A percentile compares a stretch with the other conserved stretches of the same genome.
These are phyloP conservation scores for Coprinopsis strossmayeri DNA, from an alignment of 768 basidiomycete genomes.

Conservation along the genomic window DNA sequence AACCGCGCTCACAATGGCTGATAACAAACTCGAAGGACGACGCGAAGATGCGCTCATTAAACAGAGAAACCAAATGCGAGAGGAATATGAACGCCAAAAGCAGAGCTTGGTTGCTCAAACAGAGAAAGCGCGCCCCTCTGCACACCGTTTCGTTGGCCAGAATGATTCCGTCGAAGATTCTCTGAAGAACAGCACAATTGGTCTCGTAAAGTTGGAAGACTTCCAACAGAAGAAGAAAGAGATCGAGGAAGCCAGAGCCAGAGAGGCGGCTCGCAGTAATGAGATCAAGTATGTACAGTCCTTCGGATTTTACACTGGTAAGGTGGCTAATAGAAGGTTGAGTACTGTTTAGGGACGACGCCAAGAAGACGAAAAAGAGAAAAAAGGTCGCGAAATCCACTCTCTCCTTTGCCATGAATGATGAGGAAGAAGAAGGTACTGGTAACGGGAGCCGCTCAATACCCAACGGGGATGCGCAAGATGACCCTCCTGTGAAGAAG, in stretches of 20 bases:
- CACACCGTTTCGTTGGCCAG: constrained; percentile 88
- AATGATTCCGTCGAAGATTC: constrained; percentile 93
- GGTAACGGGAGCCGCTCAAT: constrained; percentile 29
- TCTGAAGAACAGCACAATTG: constrained; percentile 86
- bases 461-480: constrained; percentile 23
- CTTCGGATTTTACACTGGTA: constrained; percentile 7
- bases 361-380: constrained; percentile 84
- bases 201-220: constrained; percentile 86
- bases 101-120: constrained; percentile 81
- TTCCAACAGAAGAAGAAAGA: constrained; percentile 87
- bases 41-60: constrained; percentile 83
- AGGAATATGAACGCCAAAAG: constrained; percentile 79
- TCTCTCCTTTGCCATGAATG: constrained; percentile 87
- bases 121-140: constrained; percentile 84
- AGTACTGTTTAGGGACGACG: constrained; percentile 85
- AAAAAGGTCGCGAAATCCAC: constrained; percentile 88
- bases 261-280: constrained; percentile 79
- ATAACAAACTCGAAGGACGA: constrained; percentile 74
- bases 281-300: constrained; percentile 72
- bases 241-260: constrained; percentile 84
- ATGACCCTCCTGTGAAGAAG: constrained; percentile 55
- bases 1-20: constrained; percentile 49
- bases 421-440: constrained; percentile 42
- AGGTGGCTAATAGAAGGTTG: constrained; percentile 67
- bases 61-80: constrained; percentile 71